Percentiles rank a stretch among this genome's conserved stretches.
These are phyloP conservation scores for Hypericum perforatum DNA, from an alignment of 345 rosid genomes.

Conservation along the genomic window DNA sequence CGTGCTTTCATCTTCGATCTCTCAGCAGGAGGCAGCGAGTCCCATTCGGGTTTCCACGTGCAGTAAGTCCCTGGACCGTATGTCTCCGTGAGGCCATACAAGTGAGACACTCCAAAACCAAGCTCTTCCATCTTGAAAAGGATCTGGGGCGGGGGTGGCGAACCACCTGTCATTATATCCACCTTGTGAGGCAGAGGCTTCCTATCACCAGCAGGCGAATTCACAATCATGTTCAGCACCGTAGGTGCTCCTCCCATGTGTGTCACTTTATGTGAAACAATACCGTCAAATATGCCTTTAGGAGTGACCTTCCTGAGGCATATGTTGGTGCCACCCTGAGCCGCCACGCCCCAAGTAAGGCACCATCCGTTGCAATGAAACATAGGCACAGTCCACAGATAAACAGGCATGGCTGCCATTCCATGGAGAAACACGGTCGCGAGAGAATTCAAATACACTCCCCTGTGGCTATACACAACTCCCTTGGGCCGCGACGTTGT, in stretches of 20 bases:
- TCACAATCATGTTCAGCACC: slow-evolving; percentile 67
- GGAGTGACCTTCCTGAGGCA: slow-evolving; percentile 59
- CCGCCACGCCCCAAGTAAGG: slow-evolving; percentile 76
- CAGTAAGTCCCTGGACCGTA: slow-evolving; percentile 68
- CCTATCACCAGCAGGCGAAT: slow-evolving; percentile 27
- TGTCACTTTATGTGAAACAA: slow-evolving; percentile 47
- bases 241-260: slow-evolving; percentile 89
- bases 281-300: slow-evolving; percentile 42
- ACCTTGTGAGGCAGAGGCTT: slow-evolving; percentile 43
- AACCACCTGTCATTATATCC: slow-evolving; percentile 49
- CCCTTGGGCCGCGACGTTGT: slow-evolving; percentile 84
- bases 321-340: slow-evolving; percentile 74
- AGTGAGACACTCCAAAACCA: slow-evolving; percentile 54
- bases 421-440: slow-evolving; percentile 50
- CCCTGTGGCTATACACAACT: slow-evolving; percentile 54
- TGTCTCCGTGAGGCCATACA: slow-evolving; percentile 73
- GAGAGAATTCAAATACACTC: slow-evolving; percentile 48
- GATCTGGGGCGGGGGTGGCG: slow-evolving; percentile 56
- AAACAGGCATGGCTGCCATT: slow-evolving; percentile 44
- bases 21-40: slow-evolving; percentile 32
- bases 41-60: slow-evolving; percentile 68
- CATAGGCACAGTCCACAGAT: slow-evolving; percentile 90
- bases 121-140: slow-evolving; percentile 50
- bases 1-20: slow-evolving; percentile 44
- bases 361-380: slow-evolving; percentile 96